phyloP scores from a whole-genome alignment of 108 stramenopile species.

The Skeletonema menzelii region DNA sequence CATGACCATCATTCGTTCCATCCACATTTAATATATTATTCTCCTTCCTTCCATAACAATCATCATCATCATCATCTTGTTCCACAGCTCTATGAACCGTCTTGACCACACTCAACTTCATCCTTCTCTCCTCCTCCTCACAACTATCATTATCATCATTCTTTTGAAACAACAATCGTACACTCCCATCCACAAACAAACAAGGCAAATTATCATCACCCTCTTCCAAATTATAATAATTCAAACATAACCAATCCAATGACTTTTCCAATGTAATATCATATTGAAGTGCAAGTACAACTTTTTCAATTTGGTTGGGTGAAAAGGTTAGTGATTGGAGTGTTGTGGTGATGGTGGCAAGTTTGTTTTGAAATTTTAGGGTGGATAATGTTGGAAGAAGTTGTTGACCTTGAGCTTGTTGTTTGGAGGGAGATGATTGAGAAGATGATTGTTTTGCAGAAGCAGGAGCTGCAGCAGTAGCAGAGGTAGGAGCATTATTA shows the following conservation, averaged over 20 bases:
- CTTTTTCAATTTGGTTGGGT: slow-evolving; percentile 37
- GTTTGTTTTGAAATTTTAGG: slow-evolving; percentile 6
- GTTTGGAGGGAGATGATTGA: neutral
- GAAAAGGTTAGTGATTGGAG: slow-evolving; percentile 45
- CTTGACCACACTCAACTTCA: slow-evolving; percentile 22
- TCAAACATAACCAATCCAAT: slow-evolving; percentile 75
- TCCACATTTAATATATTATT: neutral
- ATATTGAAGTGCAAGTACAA: slow-evolving; percentile 38
- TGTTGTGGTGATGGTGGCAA: slow-evolving; percentile 34
- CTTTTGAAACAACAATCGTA: neutral
- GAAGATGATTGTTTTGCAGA: slow-evolving; percentile 13
- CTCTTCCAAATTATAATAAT: slow-evolving; percentile 45
- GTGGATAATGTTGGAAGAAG: neutral
- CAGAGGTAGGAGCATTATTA: too few relatives aligned
- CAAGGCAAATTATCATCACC: slow-evolving; percentile 62
- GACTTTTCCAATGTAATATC: slow-evolving; percentile 54
- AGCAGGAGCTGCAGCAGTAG: neutral
- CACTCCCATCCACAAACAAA: slow-evolving; percentile 49
- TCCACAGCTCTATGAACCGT: neutral
- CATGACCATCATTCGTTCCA: neutral
- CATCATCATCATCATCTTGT: neutral
- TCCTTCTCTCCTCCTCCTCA: neutral
- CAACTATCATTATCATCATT: neutral
- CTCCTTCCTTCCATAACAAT: neutral
- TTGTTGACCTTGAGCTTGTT: neutral